A percentile compares a stretch with the other conserved stretches of the same genome.
phyloP scores from a whole-genome alignment of 495 filamentous ascomycete genomes.

The Symbiotaphrina buchneri region DNA sequence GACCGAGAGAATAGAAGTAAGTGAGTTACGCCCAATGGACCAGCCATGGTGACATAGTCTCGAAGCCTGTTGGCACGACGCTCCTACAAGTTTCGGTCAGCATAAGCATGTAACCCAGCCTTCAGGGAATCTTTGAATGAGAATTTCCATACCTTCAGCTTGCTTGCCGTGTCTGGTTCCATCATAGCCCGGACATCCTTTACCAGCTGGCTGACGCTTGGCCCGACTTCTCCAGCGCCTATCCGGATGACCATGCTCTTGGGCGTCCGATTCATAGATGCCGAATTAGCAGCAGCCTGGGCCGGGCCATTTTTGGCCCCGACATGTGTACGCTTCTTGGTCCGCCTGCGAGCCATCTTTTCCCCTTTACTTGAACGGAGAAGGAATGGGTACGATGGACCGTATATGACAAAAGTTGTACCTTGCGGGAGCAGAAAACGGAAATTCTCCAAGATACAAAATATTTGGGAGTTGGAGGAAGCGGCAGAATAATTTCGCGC shows the following conservation, averaged over 20 bases:
- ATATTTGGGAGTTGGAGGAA: no score
- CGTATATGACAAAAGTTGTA: no score
- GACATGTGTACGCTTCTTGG: constrained; percentile 77
- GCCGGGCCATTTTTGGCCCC: constrained; percentile 37
- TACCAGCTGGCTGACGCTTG: constrained; percentile 77
- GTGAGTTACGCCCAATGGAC: constrained; percentile 83
- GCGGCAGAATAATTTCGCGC: no score
- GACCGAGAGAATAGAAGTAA: constrained; percentile 88
- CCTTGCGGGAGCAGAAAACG: no score
- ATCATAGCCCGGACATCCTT: constrained; percentile 83
- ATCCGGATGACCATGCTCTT: constrained; percentile 98
- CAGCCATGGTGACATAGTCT: constrained; percentile 91
- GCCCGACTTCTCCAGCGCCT: constrained; percentile 80
- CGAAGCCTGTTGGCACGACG: constrained; percentile 71
- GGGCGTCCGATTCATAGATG: constrained; percentile 33
- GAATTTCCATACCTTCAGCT: constrained; percentile 32
- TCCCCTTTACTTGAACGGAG: no score
- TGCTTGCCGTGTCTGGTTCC: constrained; percentile 80
- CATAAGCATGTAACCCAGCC: background rate
- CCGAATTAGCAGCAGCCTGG: constrained; percentile 22
- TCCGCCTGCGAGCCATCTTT: constrained; percentile 57
- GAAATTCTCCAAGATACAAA: no score
- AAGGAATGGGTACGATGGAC: no score
- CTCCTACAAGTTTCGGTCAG: constrained; percentile 27
- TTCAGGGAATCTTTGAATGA: constrained; percentile 4